Evolutionary conservation across 2,329 filamentous ascomycete genomes (phyloP).

Genomic region (Leptodontidium sp.): DNA sequence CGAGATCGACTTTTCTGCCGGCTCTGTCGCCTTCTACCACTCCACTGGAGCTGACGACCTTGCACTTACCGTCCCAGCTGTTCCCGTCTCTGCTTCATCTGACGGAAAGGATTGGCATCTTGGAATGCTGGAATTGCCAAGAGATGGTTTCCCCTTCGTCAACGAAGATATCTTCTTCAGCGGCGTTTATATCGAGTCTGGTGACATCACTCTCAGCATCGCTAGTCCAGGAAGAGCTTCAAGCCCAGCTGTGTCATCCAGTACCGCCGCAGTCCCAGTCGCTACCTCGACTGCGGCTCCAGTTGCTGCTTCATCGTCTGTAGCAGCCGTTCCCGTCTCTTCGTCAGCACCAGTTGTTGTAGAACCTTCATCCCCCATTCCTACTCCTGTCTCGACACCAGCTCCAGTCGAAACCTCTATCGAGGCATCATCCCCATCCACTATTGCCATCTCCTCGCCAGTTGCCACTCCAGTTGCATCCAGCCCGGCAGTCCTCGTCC

Average conservation of each 20-base stretch:
- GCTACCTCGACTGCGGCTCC: constrained; percentile 10
- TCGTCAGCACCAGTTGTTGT: not conserved
- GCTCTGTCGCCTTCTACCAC: constrained; percentile 74
- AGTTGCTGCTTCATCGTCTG: constrained; percentile 5
- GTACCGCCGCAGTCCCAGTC: constrained; percentile 12
- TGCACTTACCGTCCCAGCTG: constrained; percentile 64
- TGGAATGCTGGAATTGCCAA: constrained; percentile 71
- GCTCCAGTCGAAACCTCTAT: not conserved
- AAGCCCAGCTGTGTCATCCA: constrained; percentile 20
- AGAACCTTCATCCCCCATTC: no score
- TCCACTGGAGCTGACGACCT: constrained; percentile 68
- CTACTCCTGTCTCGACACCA: not conserved
- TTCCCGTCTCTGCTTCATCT: constrained; percentile 66
- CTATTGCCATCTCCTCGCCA: not conserved
- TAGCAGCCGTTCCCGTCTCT: not conserved
- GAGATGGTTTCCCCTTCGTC: constrained; percentile 59
- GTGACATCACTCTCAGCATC: constrained; percentile 52
- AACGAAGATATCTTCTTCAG: constrained; percentile 66
- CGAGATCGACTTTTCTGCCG: constrained; percentile 71
- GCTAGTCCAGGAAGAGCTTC: constrained; percentile 44
- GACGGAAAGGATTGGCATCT: constrained; percentile 79
- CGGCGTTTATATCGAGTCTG: constrained; percentile 74
- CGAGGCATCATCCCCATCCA: not conserved
- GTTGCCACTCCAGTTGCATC: constrained; percentile 5
- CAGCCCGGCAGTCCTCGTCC: constrained; percentile 1